Percentiles rank a stretch among this genome's conserved stretches.
These are phyloP conservation scores for Eimeria tenella DNA, from an alignment of 169 alveolate genomes.

Conservation along the genomic window DNA sequence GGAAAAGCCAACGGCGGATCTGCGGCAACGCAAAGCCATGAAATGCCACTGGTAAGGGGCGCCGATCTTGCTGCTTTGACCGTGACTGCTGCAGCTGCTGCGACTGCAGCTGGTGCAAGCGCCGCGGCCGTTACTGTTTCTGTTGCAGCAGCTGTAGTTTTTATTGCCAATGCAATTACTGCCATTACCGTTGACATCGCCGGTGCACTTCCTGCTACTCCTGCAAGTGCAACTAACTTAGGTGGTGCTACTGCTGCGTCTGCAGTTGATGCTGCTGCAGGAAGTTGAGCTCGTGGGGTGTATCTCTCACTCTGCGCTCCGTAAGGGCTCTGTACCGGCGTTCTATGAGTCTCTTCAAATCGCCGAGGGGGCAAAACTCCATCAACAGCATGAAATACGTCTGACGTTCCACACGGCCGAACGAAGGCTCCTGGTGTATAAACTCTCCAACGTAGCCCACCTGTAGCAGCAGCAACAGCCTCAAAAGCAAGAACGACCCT, in stretches of 20 bases:
- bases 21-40: background rate
- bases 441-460: slow-evolving; percentile 77
- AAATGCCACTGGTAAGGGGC: background rate
- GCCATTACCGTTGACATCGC: background rate
- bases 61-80: background rate
- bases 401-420: slow-evolving; percentile 51
- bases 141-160: no score
- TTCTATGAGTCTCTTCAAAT: slow-evolving; percentile 68
- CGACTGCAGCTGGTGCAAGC: no score
- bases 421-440: slow-evolving; percentile 62
- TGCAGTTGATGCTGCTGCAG: no score
- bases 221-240: no score
- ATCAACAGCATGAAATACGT: slow-evolving; percentile 71
- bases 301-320: slow-evolving; percentile 55
- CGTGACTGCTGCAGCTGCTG: background rate
- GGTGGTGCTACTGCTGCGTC: no score
- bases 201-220: background rate
- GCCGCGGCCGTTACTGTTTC: no score
- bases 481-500: background rate
- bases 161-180: no score
- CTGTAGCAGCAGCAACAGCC: slow-evolving; percentile 34
- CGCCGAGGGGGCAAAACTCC: slow-evolving; percentile 79
- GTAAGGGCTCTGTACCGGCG: slow-evolving; percentile 39
- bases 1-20: slow-evolving; percentile 61
- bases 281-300: no score